Conservation (phyloP, 1,139 yeast species). For the Kluyveromyces sp. region DNA sequence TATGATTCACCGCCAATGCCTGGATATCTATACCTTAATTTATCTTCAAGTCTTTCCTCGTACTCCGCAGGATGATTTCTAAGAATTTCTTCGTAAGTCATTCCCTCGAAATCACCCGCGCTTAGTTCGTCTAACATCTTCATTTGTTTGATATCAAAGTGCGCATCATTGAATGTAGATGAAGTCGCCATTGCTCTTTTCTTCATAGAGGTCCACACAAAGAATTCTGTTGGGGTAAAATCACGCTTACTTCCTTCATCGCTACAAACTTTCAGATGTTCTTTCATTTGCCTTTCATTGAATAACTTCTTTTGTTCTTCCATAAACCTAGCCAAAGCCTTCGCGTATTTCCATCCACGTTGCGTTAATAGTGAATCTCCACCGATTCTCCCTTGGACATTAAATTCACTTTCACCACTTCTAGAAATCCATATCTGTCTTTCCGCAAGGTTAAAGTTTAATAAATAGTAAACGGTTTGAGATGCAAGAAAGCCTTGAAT, state of each 20-base stretch:
- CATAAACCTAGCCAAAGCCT: constrained; percentile 68
- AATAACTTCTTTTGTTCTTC: constrained; percentile 64
- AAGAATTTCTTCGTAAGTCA: constrained; percentile 82
- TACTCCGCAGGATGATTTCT: constrained; percentile 67
- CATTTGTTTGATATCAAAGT: constrained; percentile 79
- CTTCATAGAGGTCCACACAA: constrained; percentile 92
- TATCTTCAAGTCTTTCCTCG: constrained; percentile 63
- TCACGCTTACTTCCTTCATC: constrained; percentile 18
- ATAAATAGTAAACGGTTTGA: constrained; percentile 81
- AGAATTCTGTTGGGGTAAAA: constrained; percentile 48
- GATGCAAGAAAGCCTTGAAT: constrained; percentile 90
- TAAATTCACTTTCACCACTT: constrained; percentile 88
- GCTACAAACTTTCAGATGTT: constrained; percentile 20
- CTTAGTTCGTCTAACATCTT: constrained; percentile 90
- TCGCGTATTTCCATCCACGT: constrained; percentile 69
- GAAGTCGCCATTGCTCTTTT: constrained; percentile 73
- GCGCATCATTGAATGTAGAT: constrained; percentile 59
- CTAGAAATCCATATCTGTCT: constrained; percentile 94
- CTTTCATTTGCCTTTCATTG: constrained; percentile 45
- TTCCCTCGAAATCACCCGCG: constrained; percentile 86
- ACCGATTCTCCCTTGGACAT: constrained; percentile 80
- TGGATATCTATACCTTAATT: constrained; percentile 80
- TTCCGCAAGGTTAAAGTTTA: constrained; percentile 84
- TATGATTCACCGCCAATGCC: constrained; percentile 98
- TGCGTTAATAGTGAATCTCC: constrained; percentile 80